Evolutionary conservation across 2,329 filamentous ascomycete species (phyloP).

Genomic region (Ustilaginoidea virens): DNA sequence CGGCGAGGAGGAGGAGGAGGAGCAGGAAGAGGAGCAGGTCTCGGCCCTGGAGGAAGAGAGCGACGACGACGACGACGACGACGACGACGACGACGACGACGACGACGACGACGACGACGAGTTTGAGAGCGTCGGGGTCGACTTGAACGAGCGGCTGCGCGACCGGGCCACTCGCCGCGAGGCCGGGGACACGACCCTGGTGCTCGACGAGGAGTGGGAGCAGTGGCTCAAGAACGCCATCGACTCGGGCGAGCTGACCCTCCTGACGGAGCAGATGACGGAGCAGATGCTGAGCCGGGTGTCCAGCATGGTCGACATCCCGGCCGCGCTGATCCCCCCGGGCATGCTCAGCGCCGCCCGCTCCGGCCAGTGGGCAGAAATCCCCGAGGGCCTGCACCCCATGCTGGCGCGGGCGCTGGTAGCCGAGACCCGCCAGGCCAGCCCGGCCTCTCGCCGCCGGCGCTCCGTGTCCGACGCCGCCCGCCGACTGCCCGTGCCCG

Average conservation of each 20-base stretch:
- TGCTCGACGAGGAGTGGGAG: slow-evolving; percentile 59
- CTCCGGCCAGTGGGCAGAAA: slow-evolving; percentile 39
- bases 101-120: slow-evolving; percentile 16
- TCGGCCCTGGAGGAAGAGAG: slow-evolving; percentile 1
- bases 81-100: slow-evolving; percentile 6
- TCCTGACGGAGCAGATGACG: slow-evolving; percentile 28
- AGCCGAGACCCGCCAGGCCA: slow-evolving; percentile 14
- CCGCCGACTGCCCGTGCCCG: no score
- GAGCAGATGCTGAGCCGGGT: slow-evolving; percentile 17
- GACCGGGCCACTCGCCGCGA: slow-evolving; percentile 48
- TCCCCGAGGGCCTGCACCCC: slow-evolving; percentile 39
- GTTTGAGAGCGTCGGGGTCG: slow-evolving; percentile 40
- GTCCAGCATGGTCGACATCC: slow-evolving; percentile 12
- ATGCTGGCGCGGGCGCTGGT: slow-evolving; percentile 33
- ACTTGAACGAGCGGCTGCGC: slow-evolving; percentile 48
- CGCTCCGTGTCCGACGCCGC: no score
- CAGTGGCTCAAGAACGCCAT: slow-evolving; percentile 59
- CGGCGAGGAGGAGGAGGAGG: slow-evolving; percentile 7
- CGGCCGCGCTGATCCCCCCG: slow-evolving; percentile 28
- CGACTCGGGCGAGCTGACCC: slow-evolving; percentile 37
- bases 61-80: slow-evolving; percentile 7
- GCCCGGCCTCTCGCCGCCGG: no score
- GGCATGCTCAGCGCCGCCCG: slow-evolving; percentile 39
- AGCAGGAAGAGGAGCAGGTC: no score
- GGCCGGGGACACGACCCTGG: slow-evolving; percentile 39